A percentile compares a stretch with the other conserved stretches of the same genome.
These are phyloP conservation scores for Wickerhamomyces silvicola DNA, from an alignment of 805 yeast genomes.

Conservation along the genomic window DNA sequence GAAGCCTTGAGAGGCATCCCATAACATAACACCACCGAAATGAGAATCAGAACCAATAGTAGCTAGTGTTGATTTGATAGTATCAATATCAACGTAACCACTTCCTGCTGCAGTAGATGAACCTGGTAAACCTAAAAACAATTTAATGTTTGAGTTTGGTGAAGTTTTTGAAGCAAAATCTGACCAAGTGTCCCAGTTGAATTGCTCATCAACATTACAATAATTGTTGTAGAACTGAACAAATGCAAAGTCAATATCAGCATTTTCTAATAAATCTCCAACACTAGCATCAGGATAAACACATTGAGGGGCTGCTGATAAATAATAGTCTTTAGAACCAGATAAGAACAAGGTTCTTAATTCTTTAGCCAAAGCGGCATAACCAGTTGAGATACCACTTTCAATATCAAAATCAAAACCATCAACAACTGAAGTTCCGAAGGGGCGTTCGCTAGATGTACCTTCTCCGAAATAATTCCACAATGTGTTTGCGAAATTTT, in stretches of 20 bases:
- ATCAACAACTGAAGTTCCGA: conserved; percentile 69
- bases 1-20: conserved; percentile 84
- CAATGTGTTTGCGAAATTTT: conserved; percentile 48
- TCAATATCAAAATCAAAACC: conserved; percentile 95
- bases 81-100: conserved; percentile 45
- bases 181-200: conserved; percentile 73
- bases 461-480: conserved; percentile 66
- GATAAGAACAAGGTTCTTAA: conserved; percentile 45
- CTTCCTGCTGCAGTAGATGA: conserved; percentile 50
- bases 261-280: conserved; percentile 50
- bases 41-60: conserved; percentile 64
- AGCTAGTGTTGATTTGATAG: conserved; percentile 44
- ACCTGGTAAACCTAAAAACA: conserved; percentile 75
- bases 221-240: conserved; percentile 88
- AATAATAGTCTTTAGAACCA: conserved; percentile 55
- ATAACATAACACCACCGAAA: conserved; percentile 84
- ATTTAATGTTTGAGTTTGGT: conserved; percentile 62
- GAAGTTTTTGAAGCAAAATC: conserved; percentile 50
- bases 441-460: conserved; percentile 49
- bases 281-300: conserved; percentile 72
- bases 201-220: conserved; percentile 48
- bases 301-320: conserved; percentile 93
- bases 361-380: conserved; percentile 53
- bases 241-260: conserved; percentile 72
- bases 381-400: conserved; percentile 53